These are phyloP conservation scores for Saturnispora quitensis DNA, from an alignment of 805 yeast genomes.

Conservation along the genomic window DNA sequence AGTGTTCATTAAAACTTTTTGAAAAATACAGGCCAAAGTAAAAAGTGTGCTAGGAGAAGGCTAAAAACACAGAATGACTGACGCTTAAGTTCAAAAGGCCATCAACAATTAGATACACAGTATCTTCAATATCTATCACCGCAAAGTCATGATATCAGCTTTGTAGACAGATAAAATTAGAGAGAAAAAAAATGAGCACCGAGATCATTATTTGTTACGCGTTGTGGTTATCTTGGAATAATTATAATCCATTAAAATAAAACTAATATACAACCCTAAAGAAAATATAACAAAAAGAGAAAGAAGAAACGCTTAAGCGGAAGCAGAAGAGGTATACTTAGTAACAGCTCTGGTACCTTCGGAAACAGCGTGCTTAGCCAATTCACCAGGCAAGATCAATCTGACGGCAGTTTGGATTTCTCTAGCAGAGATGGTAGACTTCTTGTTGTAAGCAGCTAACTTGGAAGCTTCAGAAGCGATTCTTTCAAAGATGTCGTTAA, in stretches of 20 bases:
- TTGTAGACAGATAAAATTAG: no score
- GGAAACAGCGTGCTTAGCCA: conserved; percentile 96
- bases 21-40: no score
- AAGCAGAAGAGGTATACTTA: conserved; percentile 71
- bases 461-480: conserved; percentile 96
- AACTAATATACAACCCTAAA: conserved; percentile 29
- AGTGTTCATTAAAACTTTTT: no score
- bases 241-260: conserved; percentile 17
- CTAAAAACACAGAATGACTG: no score
- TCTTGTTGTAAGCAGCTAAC: conserved; percentile 97
- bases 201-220: not conserved
- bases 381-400: conserved; percentile 96
- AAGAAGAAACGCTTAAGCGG: conserved; percentile 38
- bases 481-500: conserved; percentile 96
- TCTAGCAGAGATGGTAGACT: conserved; percentile 95
- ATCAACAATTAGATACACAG: no score
- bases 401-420: conserved; percentile 98
- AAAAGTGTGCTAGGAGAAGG: no score
- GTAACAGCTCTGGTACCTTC: conserved; percentile 99
- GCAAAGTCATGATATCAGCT: no score
- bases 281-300: conserved; percentile 14
- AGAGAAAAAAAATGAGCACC: no score
- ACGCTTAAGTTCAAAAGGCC: no score
- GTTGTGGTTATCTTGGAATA: not conserved
- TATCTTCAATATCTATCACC: no score